Base-by-base conservation (phyloP, 306 rosid species). In the Quercus gilva region DNA sequence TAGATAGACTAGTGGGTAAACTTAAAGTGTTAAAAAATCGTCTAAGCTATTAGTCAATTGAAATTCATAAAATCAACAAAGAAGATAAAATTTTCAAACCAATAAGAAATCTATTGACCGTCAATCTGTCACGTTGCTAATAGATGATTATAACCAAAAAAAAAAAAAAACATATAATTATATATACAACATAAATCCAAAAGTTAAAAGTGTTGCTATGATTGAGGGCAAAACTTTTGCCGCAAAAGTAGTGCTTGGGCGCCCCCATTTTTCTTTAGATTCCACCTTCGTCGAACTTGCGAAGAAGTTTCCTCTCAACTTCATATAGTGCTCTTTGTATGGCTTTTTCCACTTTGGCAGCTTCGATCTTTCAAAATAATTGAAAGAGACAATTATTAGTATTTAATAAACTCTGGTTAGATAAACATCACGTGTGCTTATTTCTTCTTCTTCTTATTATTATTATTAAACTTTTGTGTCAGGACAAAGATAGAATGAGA, bases 251-350 rank as follows among this genome's bases (percentile, higher is more conserved):
- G 4, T 35, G 37, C 72, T 18, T 18, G 11, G 15, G 51, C 26
- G 51, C 25, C 52, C 25, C 13, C 51, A 67, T 41, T 2, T 20
- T 53, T 41, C 49, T 11, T 21, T 23, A 68, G 3, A 43, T 28
- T 45, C 57, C 49, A 59, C 21, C 73, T 74, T 79, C 82, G 63
- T 20, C 55, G 80, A 74, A 80, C 37, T 37, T 55, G 49, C 19
- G 63, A 25, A 17, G 85, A 59, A 51, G 61, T 33, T 77, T 76
- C 85, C 60, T 26, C 76, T 84, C 85, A 13, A 71, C 77, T 80
- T 84, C 85, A 5, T 51, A 4, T 0, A 84, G 79, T 21, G 84
- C 18, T 29, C 49, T 21, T 26, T 80, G 74, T 67, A 84, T n/a
- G 0, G 67, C 71, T 5, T 78, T 43, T 69, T 84, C 85, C 53